Evolutionary conservation across 1,284 basidiomycete species (phyloP).

Genomic region (Coniophora puteana): DNA sequence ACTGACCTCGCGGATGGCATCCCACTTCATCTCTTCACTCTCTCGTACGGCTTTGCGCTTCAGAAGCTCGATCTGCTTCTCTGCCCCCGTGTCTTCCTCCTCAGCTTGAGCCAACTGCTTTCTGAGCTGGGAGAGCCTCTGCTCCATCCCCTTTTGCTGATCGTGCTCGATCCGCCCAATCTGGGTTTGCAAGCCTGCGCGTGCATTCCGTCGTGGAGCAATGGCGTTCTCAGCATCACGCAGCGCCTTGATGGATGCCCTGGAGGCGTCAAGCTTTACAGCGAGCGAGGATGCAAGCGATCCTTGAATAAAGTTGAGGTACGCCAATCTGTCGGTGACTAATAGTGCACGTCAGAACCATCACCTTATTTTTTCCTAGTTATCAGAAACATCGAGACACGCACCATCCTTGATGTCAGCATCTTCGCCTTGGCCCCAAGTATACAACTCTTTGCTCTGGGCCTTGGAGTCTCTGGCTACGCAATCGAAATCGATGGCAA

Average conservation of each 20-base stretch:
- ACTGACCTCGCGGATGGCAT: constrained; percentile 69
- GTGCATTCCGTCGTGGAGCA: constrained; percentile 55
- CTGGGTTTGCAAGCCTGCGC: constrained; percentile 53
- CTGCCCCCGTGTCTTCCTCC: constrained; percentile 55
- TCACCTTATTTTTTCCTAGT: constrained; percentile 9
- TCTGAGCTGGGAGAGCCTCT: constrained; percentile 59
- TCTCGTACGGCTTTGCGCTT: constrained; percentile 71
- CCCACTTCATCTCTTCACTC: constrained; percentile 72
- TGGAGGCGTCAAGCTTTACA: constrained; percentile 54
- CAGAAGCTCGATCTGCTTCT: constrained; percentile 65
- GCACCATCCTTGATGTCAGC: constrained; percentile 74
- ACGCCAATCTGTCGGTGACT: constrained; percentile 78
- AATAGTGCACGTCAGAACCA: constrained; percentile 5
- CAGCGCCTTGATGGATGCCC: constrained; percentile 63
- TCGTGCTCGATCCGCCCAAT: constrained; percentile 63
- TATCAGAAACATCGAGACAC: constrained; percentile 12
- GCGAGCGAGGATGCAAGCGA: constrained; percentile 59
- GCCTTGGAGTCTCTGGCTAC: constrained; percentile 60
- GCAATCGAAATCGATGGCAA: constrained; percentile 67
- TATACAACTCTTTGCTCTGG: constrained; percentile 77
- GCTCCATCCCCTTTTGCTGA: constrained; percentile 54
- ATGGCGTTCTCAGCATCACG: constrained; percentile 65
- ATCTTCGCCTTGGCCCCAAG: constrained; percentile 70
- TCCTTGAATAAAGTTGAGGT: constrained; percentile 71
- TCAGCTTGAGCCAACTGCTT: constrained; percentile 62